Base-by-base conservation (phyloP, 495 filamentous ascomycete genomes). In the Friedmanniomyces simplex region DNA sequence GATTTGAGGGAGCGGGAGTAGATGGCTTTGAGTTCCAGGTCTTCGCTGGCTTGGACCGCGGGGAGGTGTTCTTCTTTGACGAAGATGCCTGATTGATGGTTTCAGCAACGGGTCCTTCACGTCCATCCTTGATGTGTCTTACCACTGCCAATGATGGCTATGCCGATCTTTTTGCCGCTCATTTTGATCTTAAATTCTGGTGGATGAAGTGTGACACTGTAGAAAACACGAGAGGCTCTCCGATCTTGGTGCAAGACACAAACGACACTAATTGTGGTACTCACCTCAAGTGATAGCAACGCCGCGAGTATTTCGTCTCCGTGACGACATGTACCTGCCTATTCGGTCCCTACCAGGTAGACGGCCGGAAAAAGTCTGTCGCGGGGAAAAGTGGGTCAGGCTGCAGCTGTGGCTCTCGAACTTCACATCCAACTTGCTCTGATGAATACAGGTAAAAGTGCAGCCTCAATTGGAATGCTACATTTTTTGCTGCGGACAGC, bases 71-170 rank as follows among this genome's bases (percentile, higher is more conserved):
- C 62, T 63, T 74, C 70, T 46, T 63, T 65, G n/a, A 67, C 74
- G 61, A 77, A 75, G 57, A 75, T 75, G 55, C 74, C 58, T 59
- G 22, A 65, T n/a, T 69, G 22, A 24, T 63, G 6, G 11, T 3
- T 24, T 43, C 22, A 49, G 24, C 20, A 16, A 49, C 16, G 20
- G 13, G 20, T 1, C 22, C 16, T 14, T 32, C 3, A 6, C 22
- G 46, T 2, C n/a, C 2, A 14, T 2, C 20, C 13, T 5, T 2
- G 24, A 73, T 64, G 74, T 76, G 5, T 12, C 32, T 52, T 59
- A 67, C 84, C 85, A 60, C 80, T 80, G 26, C 84, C 84, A 41
- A 87, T 77, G n/a, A 87, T 77, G 14, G 84, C 84, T 22, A 87
- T 72, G 28, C 82, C 82, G 53, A 81, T 73, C 39, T 43, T 43